These are phyloP conservation scores for Penicillium sp. DNA, from an alignment of 2,329 filamentous ascomycete genomes.

Conservation along the genomic window DNA sequence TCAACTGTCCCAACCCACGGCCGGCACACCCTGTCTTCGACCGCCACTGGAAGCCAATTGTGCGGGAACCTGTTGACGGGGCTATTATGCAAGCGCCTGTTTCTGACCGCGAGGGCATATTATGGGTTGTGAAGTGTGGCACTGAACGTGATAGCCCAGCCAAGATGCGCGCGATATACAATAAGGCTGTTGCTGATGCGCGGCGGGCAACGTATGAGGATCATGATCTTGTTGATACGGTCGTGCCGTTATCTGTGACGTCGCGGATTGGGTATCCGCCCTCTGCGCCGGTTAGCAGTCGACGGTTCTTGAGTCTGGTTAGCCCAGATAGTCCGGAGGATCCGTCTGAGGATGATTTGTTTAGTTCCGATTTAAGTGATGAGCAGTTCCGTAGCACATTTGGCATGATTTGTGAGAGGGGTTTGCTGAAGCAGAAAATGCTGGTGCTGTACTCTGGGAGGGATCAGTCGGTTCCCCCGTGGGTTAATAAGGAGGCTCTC, in stretches of 20 bases:
- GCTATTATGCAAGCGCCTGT: constrained; percentile 76
- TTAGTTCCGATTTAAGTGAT: constrained; percentile 67
- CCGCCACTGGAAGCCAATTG: constrained; percentile 22
- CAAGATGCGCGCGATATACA: constrained; percentile 22
- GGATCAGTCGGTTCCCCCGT: constrained; percentile 44
- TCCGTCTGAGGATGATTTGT: constrained; percentile 77
- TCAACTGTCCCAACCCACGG: constrained; percentile 43
- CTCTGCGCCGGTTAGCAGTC: constrained; percentile 50
- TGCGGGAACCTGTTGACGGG: constrained; percentile 60
- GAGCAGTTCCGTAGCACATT: constrained; percentile 63
- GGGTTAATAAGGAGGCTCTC: constrained; percentile 43
- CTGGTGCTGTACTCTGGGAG: constrained; percentile 45
- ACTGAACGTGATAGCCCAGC: constrained; percentile 19
- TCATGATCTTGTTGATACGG: constrained; percentile 22
- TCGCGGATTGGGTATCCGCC: constrained; percentile 27
- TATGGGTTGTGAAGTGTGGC: constrained; percentile 31
- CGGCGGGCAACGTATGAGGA: constrained; percentile 16
- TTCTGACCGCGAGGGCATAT: constrained; percentile 66
- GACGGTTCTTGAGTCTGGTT: constrained; percentile 56
- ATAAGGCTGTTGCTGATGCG: constrained; percentile 21
- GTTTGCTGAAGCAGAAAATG: constrained; percentile 36
- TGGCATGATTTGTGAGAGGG: constrained; percentile 43
- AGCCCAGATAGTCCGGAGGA: constrained; percentile 49
- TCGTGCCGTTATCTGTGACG: constrained; percentile 30
- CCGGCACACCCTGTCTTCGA: constrained; percentile 28